Conservation (phyloP, 192 early-diverging fungal species). For the Coemansia sp. region DNA sequence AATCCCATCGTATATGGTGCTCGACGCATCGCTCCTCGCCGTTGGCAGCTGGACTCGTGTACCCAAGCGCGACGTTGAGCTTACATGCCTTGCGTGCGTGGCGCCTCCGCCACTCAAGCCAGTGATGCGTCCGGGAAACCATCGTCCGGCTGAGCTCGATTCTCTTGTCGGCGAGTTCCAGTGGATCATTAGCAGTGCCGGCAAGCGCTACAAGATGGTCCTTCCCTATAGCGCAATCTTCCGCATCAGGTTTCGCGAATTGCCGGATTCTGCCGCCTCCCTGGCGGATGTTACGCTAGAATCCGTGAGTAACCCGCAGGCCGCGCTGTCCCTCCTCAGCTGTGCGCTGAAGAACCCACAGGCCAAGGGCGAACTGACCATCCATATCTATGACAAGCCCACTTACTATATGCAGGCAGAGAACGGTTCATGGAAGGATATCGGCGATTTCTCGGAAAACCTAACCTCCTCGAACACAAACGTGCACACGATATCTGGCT, state of each 20-base stretch:
- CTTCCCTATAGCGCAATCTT: constrained; percentile 47
- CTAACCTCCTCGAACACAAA: constrained; percentile 30
- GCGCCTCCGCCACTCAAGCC: constrained; percentile 49
- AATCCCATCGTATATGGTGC: constrained; percentile 47
- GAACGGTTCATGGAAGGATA: constrained; percentile 34
- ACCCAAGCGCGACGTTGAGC: constrained; percentile 44
- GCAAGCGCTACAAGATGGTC: constrained; percentile 54
- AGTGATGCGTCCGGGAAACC: constrained; percentile 52
- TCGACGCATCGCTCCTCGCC: constrained; percentile 35
- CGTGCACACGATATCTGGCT: constrained; percentile 40
- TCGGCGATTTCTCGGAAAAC: constrained; percentile 50
- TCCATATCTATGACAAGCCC: constrained; percentile 46
- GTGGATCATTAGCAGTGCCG: constrained; percentile 48
- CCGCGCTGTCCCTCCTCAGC: constrained; percentile 35
- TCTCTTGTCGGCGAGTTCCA: constrained; percentile 53
- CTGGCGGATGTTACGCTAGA: constrained; percentile 35
- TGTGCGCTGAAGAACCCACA: constrained; percentile 43
- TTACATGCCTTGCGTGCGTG: constrained; percentile 48
- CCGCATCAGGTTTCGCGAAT: constrained; percentile 48
- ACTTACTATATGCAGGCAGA: constrained; percentile 42
- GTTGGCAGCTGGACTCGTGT: constrained; percentile 52
- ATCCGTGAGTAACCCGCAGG: constrained; percentile 40
- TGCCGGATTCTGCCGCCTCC: constrained; percentile 30
- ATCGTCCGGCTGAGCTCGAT: constrained; percentile 52
- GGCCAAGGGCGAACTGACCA: constrained; percentile 44